Evolutionary conservation across 139 green algal genomes (phyloP), one percentile per base, ranked within the genome.

Genomic region (Chlamydomonas sphaeroides): DNA sequence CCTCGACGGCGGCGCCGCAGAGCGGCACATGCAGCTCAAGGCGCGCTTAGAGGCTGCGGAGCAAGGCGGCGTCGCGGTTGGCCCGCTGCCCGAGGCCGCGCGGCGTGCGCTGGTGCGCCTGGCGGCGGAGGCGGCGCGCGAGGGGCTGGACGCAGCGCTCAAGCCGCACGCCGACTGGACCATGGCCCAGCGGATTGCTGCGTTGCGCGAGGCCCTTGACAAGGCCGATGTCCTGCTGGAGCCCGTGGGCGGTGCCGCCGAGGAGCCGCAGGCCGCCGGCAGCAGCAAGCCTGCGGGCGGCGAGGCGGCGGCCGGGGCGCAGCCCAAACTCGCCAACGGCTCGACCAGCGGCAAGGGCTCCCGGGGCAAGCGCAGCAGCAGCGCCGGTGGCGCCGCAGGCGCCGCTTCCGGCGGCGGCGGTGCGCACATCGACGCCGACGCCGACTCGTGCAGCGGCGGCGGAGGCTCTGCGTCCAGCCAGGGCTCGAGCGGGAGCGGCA

Each of bases 1-100:
- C 28, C 49, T 42, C 15, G 67, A 68, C 41, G 49, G 48, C 35
- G 88, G 84, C 1, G 57, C 80, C 15, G 73, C 85, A 2, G 74
- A 71, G 20, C 84, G 84, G 61, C 74, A 88, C 69, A 57, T 69
- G 4, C 61, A 68, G 20, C 67, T 94, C 20, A 80, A 86, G 75
- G 33, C 86, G 1, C 77, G 78, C 5, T 78, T 95, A 1, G 88
- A 93, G 41, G 89, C 90, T 21, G 86, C 90, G 17, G 88, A 92
- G 83, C 48, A 59, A 17, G 90, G 78, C 17, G 91, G 91, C 25
- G 90, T 89, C 59, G 77, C 85, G 14, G 30, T 48, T 8, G 65
- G 56, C 0, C 70, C 65, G 23, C 62, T 79, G 39, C 57, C 68
- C 42, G 75, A 81, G 35, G 39, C 74, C 45, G 79, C 79, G 2